These are phyloP conservation scores for Acarospora socialis DNA, from an alignment of 2,329 filamentous ascomycete genomes.

Conservation along the genomic window DNA sequence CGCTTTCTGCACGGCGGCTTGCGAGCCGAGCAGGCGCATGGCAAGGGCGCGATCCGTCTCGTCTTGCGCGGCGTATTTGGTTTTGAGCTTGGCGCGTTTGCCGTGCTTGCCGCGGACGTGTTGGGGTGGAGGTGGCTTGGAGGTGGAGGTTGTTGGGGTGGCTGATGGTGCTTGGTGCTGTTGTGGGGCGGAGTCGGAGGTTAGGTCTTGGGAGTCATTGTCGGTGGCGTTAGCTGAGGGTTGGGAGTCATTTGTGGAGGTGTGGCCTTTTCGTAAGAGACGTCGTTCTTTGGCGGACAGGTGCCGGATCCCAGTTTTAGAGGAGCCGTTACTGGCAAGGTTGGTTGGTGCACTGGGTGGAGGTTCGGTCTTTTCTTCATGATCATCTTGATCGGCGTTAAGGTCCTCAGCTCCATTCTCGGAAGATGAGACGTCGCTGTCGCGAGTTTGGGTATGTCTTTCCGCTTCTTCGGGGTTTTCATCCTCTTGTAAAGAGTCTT, in stretches of 20 bases:
- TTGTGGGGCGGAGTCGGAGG: background rate
- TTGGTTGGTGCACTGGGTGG: too few species aligned
- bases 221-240: background rate
- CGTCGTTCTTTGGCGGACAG: conserved; percentile 32
- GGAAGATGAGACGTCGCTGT: too few species aligned
- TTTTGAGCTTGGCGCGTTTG: conserved; percentile 75
- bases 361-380: conserved; percentile 17
- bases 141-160: conserved; percentile 14
- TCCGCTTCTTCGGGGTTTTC: conserved; percentile 3
- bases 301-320: conserved; percentile 18
- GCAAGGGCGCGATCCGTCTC: conserved; percentile 80
- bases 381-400: too few species aligned
- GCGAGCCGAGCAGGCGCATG: conserved; percentile 72
- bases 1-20: conserved; percentile 50
- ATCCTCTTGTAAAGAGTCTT: too few species aligned
- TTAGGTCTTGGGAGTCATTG: too few species aligned
- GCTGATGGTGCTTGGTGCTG: conserved; percentile 2
- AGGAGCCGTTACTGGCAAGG: conserved; percentile 5
- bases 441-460: too few species aligned
- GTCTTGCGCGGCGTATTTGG: conserved; percentile 88
- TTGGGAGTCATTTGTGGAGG: conserved; percentile 16
- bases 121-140: conserved; percentile 2
- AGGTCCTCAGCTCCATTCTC: background rate
- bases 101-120: conserved; percentile 55
- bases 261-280: conserved; percentile 16